Percentiles rank a stretch among this genome's conserved stretches.
phyloP scores from a whole-genome alignment of 345 rosid species.

The Eutrema heterophyllum region DNA sequence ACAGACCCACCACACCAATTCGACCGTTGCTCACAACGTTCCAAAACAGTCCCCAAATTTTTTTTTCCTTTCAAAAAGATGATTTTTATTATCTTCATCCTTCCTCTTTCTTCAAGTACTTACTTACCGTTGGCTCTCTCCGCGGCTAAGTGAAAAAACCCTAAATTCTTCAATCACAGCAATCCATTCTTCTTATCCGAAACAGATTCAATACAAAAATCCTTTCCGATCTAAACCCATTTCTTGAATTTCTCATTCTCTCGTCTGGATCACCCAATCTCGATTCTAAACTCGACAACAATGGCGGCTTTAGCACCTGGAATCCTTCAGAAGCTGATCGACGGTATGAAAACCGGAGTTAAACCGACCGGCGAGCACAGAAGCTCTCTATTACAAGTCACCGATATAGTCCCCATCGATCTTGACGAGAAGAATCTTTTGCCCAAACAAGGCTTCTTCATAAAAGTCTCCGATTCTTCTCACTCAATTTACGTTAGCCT shows the following conservation, averaged over 20 bases:
- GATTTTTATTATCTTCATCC: neutral
- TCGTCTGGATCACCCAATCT: neutral
- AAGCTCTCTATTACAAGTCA: slow-evolving; percentile 81
- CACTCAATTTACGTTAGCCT: slow-evolving; percentile 86
- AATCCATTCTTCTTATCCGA: neutral
- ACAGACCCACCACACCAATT: slow-evolving; percentile 21
- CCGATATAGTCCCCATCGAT: slow-evolving; percentile 91
- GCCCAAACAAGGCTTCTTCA: slow-evolving; percentile 89
- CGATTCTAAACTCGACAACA: neutral
- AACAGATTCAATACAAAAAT: neutral
- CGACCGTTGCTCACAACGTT: slow-evolving; percentile 34
- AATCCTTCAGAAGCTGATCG: slow-evolving; percentile 62
- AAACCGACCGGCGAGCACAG: slow-evolving; percentile 87
- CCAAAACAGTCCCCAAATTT: neutral
- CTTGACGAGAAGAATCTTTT: slow-evolving; percentile 89
- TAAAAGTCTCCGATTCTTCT: slow-evolving; percentile 90
- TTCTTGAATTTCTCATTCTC: slow-evolving; percentile 5
- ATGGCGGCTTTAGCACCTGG: slow-evolving; percentile 93
- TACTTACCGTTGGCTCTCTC: slow-evolving; percentile 29
- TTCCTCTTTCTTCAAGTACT: slow-evolving; percentile 5
- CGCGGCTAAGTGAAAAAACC: neutral
- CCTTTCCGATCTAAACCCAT: too few species aligned
- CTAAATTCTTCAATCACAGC: neutral
- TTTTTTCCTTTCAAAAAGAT: neutral
- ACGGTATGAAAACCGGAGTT: slow-evolving; percentile 80